Conservation (phyloP, 768 basidiomycete genomes). For the Chalciporus sphaerocephalus region DNA sequence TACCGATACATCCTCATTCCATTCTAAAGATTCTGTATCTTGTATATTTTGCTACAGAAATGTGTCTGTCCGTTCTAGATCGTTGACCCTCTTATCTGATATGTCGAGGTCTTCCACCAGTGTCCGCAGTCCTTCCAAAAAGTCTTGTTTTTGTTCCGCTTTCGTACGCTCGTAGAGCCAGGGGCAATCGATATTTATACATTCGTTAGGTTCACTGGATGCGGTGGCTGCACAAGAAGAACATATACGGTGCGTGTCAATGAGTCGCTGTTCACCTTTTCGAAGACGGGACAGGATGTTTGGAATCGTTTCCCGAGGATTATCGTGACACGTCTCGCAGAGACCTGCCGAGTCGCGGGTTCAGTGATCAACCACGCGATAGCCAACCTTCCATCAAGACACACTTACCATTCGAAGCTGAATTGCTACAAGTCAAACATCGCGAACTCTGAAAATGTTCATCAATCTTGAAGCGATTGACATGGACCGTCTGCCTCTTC, state of each 20-base stretch:
- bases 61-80: neutral
- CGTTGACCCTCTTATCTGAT: neutral
- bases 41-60: slow-evolving; percentile 4
- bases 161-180: slow-evolving; percentile 74
- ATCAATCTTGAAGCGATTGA: slow-evolving; percentile 54
- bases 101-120: slow-evolving; percentile 29
- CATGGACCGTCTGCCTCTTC: slow-evolving; percentile 27
- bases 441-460: slow-evolving; percentile 68
- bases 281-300: slow-evolving; percentile 52
- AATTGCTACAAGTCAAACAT: slow-evolving; percentile 64
- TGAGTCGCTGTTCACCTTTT: slow-evolving; percentile 50
- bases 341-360: slow-evolving; percentile 39
- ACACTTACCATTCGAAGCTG: slow-evolving; percentile 47
- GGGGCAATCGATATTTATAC: slow-evolving; percentile 83
- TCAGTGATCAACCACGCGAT: neutral
- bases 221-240: slow-evolving; percentile 59
- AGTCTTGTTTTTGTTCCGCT: slow-evolving; percentile 40
- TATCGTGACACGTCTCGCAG: slow-evolving; percentile 56
- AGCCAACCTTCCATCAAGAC: too few relatives aligned
- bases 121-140: slow-evolving; percentile 27
- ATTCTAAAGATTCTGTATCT: neutral
- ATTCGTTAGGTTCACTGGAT: slow-evolving; percentile 56
- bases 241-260: slow-evolving; percentile 66
- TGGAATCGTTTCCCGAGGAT: slow-evolving; percentile 52
- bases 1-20: neutral